Evolutionary conservation across 2,329 filamentous ascomycete species (phyloP).

Genomic region (Scedosporium apiospermum): DNA sequence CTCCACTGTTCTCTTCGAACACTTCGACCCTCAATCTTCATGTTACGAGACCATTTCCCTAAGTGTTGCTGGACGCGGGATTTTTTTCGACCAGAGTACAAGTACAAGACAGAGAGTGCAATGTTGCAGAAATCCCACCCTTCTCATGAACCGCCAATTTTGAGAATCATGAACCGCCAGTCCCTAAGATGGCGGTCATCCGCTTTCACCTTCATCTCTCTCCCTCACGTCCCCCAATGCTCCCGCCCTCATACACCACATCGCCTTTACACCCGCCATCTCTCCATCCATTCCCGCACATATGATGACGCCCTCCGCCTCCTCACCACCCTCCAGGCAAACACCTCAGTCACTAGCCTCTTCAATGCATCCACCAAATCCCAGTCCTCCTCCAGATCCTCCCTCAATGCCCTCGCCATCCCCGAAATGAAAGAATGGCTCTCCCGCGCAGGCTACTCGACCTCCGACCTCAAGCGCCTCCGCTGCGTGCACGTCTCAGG

Average conservation of each 20-base stretch:
- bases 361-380: slow-evolving; percentile 25
- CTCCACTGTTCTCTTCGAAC: too few species aligned
- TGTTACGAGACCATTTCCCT: too few species aligned
- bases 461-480: slow-evolving; percentile 30
- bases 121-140: too few species aligned
- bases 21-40: too few species aligned
- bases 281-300: slow-evolving; percentile 17
- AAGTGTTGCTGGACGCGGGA: too few species aligned
- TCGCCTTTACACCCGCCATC: neutral
- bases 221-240: neutral
- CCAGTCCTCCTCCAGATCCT: slow-evolving; percentile 30
- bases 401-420: slow-evolving; percentile 63
- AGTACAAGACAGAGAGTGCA: too few species aligned
- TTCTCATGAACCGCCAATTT: too few species aligned
- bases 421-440: slow-evolving; percentile 79
- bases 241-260: neutral
- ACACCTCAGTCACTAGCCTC: slow-evolving; percentile 53
- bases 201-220: neutral
- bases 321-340: slow-evolving; percentile 70
- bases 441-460: slow-evolving; percentile 61
- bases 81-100: too few species aligned
- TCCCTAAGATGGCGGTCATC: neutral
- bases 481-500: slow-evolving; percentile 74
- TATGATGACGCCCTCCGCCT: slow-evolving; percentile 62
- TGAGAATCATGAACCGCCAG: neutral